A percentile compares a stretch with the other conserved stretches of the same genome.
Evolutionary conservation across 148 eudicot species (phyloP).

Genomic region (Spergularia marina): DNA sequence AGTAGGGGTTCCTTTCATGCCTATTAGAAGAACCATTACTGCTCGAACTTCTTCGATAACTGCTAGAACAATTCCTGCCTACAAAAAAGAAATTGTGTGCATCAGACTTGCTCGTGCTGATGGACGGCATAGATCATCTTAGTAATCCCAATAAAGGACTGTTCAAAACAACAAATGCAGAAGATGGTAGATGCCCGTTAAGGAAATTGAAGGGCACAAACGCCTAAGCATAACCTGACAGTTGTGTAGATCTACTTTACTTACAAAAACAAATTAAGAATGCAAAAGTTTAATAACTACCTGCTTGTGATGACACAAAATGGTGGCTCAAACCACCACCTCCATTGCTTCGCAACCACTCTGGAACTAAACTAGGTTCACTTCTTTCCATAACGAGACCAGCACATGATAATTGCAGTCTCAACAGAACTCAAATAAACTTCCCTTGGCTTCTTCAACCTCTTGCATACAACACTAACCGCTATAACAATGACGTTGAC

Average conservation of each 20-base stretch:
- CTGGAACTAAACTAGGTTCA: conserved; percentile 92
- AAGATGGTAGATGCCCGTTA: not conserved
- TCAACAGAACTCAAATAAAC: conserved; percentile 16
- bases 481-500: not conserved
- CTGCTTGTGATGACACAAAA: conserved; percentile 46
- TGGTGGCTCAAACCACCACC: conserved; percentile 54
- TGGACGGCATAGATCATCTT: conserved; percentile 42
- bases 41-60: conserved; percentile 55
- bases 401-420: conserved; percentile 47
- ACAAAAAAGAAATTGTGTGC: conserved; percentile 33
- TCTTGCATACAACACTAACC: not conserved
- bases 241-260: not conserved
- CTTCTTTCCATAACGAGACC: conserved; percentile 76
- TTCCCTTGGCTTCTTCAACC: conserved; percentile 17
- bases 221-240: not conserved
- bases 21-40: conserved; percentile 66
- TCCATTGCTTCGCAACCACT: conserved; percentile 82
- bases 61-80: conserved; percentile 52
- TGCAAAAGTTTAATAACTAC: conserved; percentile 25
- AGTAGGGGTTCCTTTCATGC: conserved; percentile 44
- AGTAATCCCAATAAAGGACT: conserved; percentile 40
- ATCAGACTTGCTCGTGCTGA: conserved; percentile 42
- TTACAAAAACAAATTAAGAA: not conserved
- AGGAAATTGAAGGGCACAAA: not conserved
- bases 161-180: conserved; percentile 26